phyloP scores from a whole-genome alignment of 2,329 filamentous ascomycete genomes.

The Thermomyces lanuginosus region DNA sequence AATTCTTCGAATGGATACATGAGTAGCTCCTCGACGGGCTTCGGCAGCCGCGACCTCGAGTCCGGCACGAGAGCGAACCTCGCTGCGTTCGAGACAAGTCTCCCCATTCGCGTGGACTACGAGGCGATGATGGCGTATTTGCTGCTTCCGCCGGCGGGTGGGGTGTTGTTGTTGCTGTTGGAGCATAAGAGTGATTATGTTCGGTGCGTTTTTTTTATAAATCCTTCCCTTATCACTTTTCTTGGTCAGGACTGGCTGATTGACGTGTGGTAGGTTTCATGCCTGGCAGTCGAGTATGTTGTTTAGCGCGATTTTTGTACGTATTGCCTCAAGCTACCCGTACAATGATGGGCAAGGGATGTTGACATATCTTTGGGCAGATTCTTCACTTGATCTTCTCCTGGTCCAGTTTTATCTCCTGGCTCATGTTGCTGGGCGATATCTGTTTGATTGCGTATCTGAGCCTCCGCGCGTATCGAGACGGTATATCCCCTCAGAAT shows the following conservation, averaged over 20 bases:
- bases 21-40: constrained; percentile 2
- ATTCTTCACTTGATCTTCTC: constrained; percentile 71
- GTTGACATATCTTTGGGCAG: constrained; percentile 33
- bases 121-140: constrained; percentile 86
- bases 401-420: constrained; percentile 70
- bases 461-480: constrained; percentile 62
- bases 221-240: background rate
- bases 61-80: constrained; percentile 49
- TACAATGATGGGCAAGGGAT: too few species aligned
- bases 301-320: constrained; percentile 51
- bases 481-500: constrained; percentile 41
- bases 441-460: constrained; percentile 60
- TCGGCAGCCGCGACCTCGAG: constrained; percentile 16
- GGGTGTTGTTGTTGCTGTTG: constrained; percentile 64
- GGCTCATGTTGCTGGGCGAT: constrained; percentile 65
- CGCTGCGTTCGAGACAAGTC: constrained; percentile 67
- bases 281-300: constrained; percentile 85
- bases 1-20: constrained; percentile 4
- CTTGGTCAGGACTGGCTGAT: constrained; percentile 1
- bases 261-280: constrained; percentile 51
- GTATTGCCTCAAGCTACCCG: too few species aligned
- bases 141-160: constrained; percentile 67
- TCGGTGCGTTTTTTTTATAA: constrained; percentile 40
- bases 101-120: constrained; percentile 72
- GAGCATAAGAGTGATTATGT: constrained; percentile 97